A percentile compares a stretch with the other conserved stretches of the same genome.
These are phyloP conservation scores for Macaranga tanarius DNA, from an alignment of 441 rosid genomes.

Conservation along the genomic window DNA sequence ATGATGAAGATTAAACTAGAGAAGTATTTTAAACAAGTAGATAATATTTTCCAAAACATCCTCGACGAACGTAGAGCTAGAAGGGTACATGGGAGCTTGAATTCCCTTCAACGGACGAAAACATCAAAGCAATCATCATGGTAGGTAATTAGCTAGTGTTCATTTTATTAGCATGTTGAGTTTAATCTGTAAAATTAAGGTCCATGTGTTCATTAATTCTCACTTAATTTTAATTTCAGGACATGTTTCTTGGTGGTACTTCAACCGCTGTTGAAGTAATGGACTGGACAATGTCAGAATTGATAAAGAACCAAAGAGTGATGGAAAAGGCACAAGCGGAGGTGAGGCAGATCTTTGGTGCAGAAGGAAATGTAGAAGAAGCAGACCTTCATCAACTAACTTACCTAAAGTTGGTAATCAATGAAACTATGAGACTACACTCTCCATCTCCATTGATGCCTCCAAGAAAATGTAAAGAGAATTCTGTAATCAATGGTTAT, in stretches of 20 bases:
- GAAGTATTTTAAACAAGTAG: not conserved
- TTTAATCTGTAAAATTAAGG: not conserved
- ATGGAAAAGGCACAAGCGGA: not conserved
- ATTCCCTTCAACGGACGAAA: not conserved
- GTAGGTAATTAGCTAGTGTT: not conserved
- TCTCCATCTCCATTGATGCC: not conserved
- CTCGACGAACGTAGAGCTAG: not conserved
- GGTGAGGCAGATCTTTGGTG: not conserved
- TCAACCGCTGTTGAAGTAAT: not conserved
- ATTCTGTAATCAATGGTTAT: not conserved
- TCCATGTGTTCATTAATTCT: not conserved
- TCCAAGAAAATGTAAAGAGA: conserved; percentile 1
- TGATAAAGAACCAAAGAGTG: not conserved
- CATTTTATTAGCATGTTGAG: not conserved
- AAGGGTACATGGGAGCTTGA: not conserved
- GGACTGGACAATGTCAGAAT: not conserved
- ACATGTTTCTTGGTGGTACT: not conserved
- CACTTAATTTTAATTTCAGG: not conserved
- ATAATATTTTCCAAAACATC: not conserved
- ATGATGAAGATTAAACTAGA: not conserved
- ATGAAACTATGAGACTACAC: not conserved
- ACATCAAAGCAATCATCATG: conserved; percentile 6
- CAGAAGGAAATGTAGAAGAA: not conserved
- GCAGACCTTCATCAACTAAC: not conserved
- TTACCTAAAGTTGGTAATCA: not conserved